A percentile compares a stretch with the other conserved stretches of the same genome.
These are phyloP conservation scores for Rhodamnia rubescens DNA, from an alignment of 345 rosid genomes.

Conservation along the genomic window DNA sequence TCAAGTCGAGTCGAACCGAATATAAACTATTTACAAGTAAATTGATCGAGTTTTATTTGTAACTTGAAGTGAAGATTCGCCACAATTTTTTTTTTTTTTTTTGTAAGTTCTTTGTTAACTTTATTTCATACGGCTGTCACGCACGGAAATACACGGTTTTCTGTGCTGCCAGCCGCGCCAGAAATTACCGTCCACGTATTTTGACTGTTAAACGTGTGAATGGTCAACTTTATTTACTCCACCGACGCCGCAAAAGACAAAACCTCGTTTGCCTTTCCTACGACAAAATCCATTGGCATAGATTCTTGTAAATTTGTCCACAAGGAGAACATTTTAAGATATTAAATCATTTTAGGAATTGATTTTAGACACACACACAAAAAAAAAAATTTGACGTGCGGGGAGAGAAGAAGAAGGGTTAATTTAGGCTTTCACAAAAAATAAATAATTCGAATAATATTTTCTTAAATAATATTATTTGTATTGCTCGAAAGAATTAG, in stretches of 20 bases:
- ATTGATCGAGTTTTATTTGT: not conserved
- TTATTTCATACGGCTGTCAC: not conserved
- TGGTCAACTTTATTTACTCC: not conserved
- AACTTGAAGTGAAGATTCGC: not conserved
- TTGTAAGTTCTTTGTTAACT: not conserved
- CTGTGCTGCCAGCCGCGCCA: not conserved
- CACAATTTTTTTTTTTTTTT: not conserved
- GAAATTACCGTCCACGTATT: not conserved
- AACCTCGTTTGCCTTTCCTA: not conserved
- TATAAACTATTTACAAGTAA: not conserved
- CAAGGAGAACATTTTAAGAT: not conserved
- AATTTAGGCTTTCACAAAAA: too few species aligned
- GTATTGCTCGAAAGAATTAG: too few species aligned
- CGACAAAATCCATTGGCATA: not conserved
- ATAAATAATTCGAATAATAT: too few species aligned
- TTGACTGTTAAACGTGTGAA: not conserved
- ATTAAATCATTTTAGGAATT: too few species aligned
- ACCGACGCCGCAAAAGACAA: not conserved
- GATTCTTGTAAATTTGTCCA: not conserved
- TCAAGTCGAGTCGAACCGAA: not conserved
- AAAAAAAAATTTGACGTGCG: too few species aligned
- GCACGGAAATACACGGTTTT: not conserved
- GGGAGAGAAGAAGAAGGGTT: too few species aligned
- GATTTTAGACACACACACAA: too few species aligned
- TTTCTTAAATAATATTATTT: too few species aligned